Base-by-base conservation (phyloP, 75 land plant genomes). In the Selaginella moellendorffii region DNA sequence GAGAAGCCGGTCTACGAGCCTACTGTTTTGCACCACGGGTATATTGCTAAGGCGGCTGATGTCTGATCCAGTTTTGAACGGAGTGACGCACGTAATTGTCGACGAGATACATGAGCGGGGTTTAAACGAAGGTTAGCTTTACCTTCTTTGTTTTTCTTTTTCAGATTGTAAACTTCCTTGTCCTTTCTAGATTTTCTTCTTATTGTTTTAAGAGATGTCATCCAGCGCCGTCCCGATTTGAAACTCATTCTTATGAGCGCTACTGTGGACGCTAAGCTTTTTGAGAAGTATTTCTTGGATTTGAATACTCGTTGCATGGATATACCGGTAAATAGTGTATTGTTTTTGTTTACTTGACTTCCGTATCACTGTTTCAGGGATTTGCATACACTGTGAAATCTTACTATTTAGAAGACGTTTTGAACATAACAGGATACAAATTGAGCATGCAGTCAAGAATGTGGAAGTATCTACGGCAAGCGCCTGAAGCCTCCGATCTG, bases 51-150 rank as follows among this genome's bases (percentile, higher is more conserved):
- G 46, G 14, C 46, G 83, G 65, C 65, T 85, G 58, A 64, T 86
- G 46, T 63, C 80, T 53, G 97, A 90, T 53, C 79, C 79, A 65
- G 65, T 75, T 42, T 61, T 90, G 63, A 80, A 77, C 24, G 97
- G 87, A 62, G 85, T 90, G 22, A 90, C 76, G 59, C 90, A 90
- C 79, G 82, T 90, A 53, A 71, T 90, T 65, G 85, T 90, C 17
- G 97, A 90, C 76, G 90, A 90, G 60, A 90, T 90, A 52, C 97
- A 90, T 77, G 97, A 90, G 51, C 90, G 90, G 64, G 97, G 90
- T 51, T 82, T 85, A 83, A 90, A 90, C 79, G 97, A 90, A 83
- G 90, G 90, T 85, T 36, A 36, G 46, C 5, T 36, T 5, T 36
- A 36, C 14, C 14, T 5, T 36, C 46, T 36, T 14, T 36, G n/a